Evolutionary conservation across 495 filamentous ascomycete species (phyloP).

Genomic region (Trypethelium eluteriae): DNA sequence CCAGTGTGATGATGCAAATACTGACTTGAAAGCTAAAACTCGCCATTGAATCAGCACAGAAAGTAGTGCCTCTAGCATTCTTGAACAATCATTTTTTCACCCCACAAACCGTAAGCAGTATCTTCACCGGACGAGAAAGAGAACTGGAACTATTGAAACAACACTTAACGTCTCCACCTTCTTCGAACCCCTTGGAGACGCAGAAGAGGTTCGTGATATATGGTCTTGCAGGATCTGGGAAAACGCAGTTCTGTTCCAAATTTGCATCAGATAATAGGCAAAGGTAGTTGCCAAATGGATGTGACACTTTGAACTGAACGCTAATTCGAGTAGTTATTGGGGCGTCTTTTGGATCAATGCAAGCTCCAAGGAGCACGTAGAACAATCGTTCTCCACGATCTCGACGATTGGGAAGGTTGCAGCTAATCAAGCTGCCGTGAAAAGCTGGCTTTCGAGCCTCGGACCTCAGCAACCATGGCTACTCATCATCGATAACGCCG

Average conservation of each 20-base stretch:
- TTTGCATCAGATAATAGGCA: conserved; percentile 32
- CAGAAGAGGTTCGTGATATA: conserved; percentile 25
- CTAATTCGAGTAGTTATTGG: conserved; percentile 25
- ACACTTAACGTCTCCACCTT: background rate
- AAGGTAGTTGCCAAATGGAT: conserved; percentile 12
- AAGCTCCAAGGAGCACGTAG: conserved; percentile 29
- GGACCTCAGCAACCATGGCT: conserved; percentile 33
- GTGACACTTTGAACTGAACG: background rate
- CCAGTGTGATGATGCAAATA: background rate
- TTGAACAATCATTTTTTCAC: conserved; percentile 9
- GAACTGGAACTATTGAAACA: background rate
- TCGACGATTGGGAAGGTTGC: conserved; percentile 28
- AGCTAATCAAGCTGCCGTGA: conserved; percentile 27
- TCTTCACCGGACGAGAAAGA: conserved; percentile 6
- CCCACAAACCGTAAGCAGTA: conserved; percentile 9
- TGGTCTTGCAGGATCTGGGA: conserved; percentile 34
- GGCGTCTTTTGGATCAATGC: conserved; percentile 43
- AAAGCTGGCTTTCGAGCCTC: conserved; percentile 32
- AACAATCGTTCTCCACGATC: conserved; percentile 31
- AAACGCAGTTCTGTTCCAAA: conserved; percentile 37
- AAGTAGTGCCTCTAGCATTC: background rate
- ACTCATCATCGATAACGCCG: conserved; percentile 43
- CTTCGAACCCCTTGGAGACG: background rate
- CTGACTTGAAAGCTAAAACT: conserved; percentile 3
- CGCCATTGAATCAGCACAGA: conserved; percentile 5